Base-by-base conservation (phyloP, 352 stramenopile species). In the Pythium guiyangense region DNA sequence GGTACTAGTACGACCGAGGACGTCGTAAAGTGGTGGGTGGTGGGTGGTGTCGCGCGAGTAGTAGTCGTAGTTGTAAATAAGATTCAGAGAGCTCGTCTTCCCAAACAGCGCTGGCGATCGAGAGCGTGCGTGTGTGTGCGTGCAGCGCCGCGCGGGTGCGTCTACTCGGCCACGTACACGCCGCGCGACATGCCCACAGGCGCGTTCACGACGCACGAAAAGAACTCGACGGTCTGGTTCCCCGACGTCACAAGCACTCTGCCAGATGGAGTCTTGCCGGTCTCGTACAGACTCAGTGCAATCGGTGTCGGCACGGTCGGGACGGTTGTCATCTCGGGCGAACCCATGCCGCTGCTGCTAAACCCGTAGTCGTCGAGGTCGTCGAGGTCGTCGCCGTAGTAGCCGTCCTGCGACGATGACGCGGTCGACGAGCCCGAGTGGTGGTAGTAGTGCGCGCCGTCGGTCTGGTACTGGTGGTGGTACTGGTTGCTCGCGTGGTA, bases 151-250 rank as follows among this genome's bases (percentile, higher is more conserved):
- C n/a, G n/a, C n/a, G n/a, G n/a, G 35, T 52, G 25, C 35, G 45
- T 55, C 70, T 86, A 88, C 65, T 87, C 74, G 22, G 80, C 68
- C 59, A 86, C 74, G 47, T 80, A 71, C 62, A 89, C 73, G 71
- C 79, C 85, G 58, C 74, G 71, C 53, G 71, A 71, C 37, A 66
- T 52, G 20, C 49, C 55, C 4, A 82, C 63, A 12, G 84, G 84
- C 34, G 74, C 79, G 46, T 94, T 94, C 15, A 86, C 78, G n/a
- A 74, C 77, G 58, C 77, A 78, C 26, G 79, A 87, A 63, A 92
- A 94, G 61, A 94, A 89, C 70, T 94, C 84, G 63, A 94, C 71
- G 37, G 84, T 92, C 69, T 94, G 84, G 65, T 94, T 90, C 47
- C 81, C 69, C 8, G 75, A 70, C 29, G 84, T 92, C 14, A 92